Percentiles rank a stretch among this genome's conserved stretches.
phyloP scores from a whole-genome alignment of 768 basidiomycete species.

The Rhodotorula diobovata region DNA sequence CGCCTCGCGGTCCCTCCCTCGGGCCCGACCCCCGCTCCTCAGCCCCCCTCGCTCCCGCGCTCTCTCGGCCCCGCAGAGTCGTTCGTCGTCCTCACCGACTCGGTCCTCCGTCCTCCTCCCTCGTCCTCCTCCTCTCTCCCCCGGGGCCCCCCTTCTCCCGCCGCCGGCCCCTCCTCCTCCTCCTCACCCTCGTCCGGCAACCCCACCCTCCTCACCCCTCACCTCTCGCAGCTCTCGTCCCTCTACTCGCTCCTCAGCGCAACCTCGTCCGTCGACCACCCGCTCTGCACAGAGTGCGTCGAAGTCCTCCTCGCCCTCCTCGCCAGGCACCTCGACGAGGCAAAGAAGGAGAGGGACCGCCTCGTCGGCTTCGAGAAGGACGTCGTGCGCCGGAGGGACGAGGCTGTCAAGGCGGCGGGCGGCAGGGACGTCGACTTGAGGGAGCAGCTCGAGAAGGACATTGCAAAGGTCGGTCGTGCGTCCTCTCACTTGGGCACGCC shows the following conservation, averaged over 20 bases:
- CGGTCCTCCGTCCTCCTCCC: slow-evolving; percentile 31
- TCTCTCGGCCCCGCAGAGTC: slow-evolving; percentile 50
- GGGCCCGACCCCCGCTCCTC: background rate
- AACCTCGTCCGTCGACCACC: slow-evolving; percentile 51
- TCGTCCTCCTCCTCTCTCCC: slow-evolving; percentile 40
- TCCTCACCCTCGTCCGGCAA: slow-evolving; percentile 58
- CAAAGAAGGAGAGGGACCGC: slow-evolving; percentile 72
- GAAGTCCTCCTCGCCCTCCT: slow-evolving; percentile 70
- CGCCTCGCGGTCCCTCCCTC: slow-evolving; percentile 1
- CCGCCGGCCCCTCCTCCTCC: slow-evolving; percentile 56
- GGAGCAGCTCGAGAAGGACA: slow-evolving; percentile 67
- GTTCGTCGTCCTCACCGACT: slow-evolving; percentile 80
- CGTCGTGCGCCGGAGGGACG: slow-evolving; percentile 25
- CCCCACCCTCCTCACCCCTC: slow-evolving; percentile 16
- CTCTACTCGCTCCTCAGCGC: slow-evolving; percentile 46
- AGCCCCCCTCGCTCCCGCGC: background rate
- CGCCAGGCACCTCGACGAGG: slow-evolving; percentile 64
- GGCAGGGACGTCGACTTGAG: slow-evolving; percentile 40
- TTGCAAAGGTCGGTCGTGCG: slow-evolving; percentile 55
- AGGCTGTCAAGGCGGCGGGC: background rate
- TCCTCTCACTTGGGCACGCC: no score
- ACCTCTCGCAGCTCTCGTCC: slow-evolving; percentile 38
- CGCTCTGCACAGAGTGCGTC: slow-evolving; percentile 91
- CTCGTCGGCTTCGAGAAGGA: slow-evolving; percentile 58
- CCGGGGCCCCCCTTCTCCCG: slow-evolving; percentile 49